Evolutionary conservation across 805 yeast species (phyloP), one percentile per base, ranked within the genome.

Genomic region (Candida gorgasii): DNA sequence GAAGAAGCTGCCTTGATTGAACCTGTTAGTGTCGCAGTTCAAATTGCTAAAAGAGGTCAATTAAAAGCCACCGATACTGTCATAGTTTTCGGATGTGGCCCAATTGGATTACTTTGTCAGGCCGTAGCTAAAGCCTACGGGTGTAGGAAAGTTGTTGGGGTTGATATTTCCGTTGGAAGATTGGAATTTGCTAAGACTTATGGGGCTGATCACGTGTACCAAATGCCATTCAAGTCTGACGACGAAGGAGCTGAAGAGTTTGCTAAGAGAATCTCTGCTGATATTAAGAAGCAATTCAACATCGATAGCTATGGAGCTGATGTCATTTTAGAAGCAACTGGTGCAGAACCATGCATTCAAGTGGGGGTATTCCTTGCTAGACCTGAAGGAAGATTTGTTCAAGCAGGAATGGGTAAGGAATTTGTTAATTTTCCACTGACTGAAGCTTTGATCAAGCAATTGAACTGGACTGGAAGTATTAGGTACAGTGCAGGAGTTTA

Each of bases 261-360:
- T 29, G 43, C 43, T 16, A 42, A 41, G 22, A 35, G 46, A 20
- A 40, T 48, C 11, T 39, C 49, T 15, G 22, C 36, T 9, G 43
- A 45, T 4, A 46, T 52, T 19, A 61, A 55, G 42, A 48, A 59
- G 39, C 44, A 54, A 19, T 63, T 63, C 38, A 63, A 61, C 4
- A 47, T 58, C 8, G 44, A 42, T 33, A 55, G 53, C 24, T 52
- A 41, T 16, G 52, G 52, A 12, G 48, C 52, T 5, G 52, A 55
- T 12, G 64, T 63, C 8, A 47, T 60, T 4, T 52, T 59, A 18
- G 59, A 55, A 43, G 53, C 55, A 15, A 43, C 57, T 8, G 59
- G 58, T 20, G 52, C 52, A 24, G 58, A 79, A 53, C 75, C 78
- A 24, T 87, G 53, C 39, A 52, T 55, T 24, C 54, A 48, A 24